Evolutionary conservation across 2,329 filamentous ascomycete species (phyloP).

Genomic region (Ophiostoma himal-ulmi): DNA sequence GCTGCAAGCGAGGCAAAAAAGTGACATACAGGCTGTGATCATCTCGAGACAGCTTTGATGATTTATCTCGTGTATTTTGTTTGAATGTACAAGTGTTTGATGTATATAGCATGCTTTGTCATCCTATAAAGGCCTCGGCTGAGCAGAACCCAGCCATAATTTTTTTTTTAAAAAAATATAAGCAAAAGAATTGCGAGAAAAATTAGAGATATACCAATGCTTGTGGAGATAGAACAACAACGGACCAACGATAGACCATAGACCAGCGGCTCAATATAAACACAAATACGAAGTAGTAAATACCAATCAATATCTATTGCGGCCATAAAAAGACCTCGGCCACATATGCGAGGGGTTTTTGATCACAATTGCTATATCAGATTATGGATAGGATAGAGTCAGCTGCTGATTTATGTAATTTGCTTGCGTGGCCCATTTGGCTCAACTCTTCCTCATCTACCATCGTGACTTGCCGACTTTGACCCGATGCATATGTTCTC

Average conservation of each 20-base stretch:
- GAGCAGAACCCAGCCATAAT: too few relatives aligned
- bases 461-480: not conserved
- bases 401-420: not conserved
- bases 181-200: not conserved
- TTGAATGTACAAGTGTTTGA: not conserved
- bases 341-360: constrained; percentile 1
- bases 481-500: not conserved
- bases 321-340: not conserved
- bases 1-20: not conserved
- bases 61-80: not conserved
- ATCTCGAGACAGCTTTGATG: not conserved
- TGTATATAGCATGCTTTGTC: not conserved
- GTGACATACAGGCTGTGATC: not conserved
- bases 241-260: not conserved
- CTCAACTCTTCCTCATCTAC: not conserved
- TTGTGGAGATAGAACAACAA: not conserved
- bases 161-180: not conserved
- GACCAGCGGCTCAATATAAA: not conserved
- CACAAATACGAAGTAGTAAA: not conserved
- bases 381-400: not conserved
- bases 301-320: not conserved
- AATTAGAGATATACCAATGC: not conserved
- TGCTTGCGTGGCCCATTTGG: not conserved
- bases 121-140: not conserved
- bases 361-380: not conserved